Base-by-base conservation (phyloP, 2,329 filamentous ascomycete species). In the Exophiala spinifera region DNA sequence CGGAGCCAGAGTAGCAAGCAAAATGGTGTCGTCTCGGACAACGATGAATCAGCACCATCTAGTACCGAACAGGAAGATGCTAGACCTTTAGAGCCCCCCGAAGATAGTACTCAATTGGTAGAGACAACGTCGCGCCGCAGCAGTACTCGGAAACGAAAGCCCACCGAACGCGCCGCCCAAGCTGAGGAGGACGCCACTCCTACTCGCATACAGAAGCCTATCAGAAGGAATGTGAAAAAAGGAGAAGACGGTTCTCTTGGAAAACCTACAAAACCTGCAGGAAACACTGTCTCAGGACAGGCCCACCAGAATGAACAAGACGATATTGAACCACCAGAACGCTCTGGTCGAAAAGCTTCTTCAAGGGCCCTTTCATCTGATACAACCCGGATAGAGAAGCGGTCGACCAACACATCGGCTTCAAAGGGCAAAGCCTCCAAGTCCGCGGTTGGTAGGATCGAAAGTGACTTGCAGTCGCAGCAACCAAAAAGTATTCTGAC, bases 401-500 rank as follows among this genome's bases (percentile, higher is more conserved):
- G 23, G n/a, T 36, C 44, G 14, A 49, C 23, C 37, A n/a, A 25
- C 8, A 25, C 25, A 40, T 13, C 28, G 7, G 28, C 28, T 3
- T 10, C 4, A 11, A 31, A 31, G 28, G 37, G 25, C 10, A 21
- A 34, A 13, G 23, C 25, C 8, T 31, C 28, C 28, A 10, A 10
- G 11, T 11, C 28, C 20, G 46, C 17, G 11, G 31, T 19, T 2
- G 42, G 14, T 11, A 13, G n/a, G 13, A 37, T 45, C 17, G 42
- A 17, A 21, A 23, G 19, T n/a, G 25, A 17, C 19, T 23, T 45
- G 19, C 33, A 28, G 10, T 60, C 57, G 15, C 60, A 57, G n/a
- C 55, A 48, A 19, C 61, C 62, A 4, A 65, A 63, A 49, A 58
- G 63, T 2, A 63, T 64, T 25, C 46, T 65, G 25, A 64, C 63